phyloP scores from a whole-genome alignment of 2,329 filamentous ascomycete species.

The Talaromyces sp. region DNA sequence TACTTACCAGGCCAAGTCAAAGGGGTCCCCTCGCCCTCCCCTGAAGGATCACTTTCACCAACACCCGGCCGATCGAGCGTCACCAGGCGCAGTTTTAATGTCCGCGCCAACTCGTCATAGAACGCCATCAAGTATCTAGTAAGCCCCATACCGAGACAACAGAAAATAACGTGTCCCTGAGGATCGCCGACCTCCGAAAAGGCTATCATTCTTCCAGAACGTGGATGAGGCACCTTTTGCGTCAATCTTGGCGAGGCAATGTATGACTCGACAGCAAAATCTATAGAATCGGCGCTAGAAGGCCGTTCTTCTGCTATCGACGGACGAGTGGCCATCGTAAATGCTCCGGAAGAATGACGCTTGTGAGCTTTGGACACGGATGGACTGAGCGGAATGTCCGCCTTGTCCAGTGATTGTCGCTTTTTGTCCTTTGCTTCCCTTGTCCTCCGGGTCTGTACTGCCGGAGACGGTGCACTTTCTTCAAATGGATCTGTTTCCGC shows the following conservation, averaged over 20 bases:
- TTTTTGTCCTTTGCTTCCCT: constrained; percentile 38
- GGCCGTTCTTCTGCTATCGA: constrained; percentile 67
- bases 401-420: constrained; percentile 30
- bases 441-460: constrained; percentile 60
- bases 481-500: constrained; percentile 37
- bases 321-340: constrained; percentile 36
- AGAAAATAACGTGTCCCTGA: constrained; percentile 86
- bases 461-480: constrained; percentile 67
- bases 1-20: constrained; percentile 85
- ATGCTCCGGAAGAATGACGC: constrained; percentile 39
- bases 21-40: constrained; percentile 77
- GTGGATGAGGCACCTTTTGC: constrained; percentile 81
- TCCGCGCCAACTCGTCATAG: constrained; percentile 90
- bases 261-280: constrained; percentile 82
- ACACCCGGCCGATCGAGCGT: constrained; percentile 93
- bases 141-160: constrained; percentile 95
- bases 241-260: constrained; percentile 78
- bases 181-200: constrained; percentile 97
- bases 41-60: constrained; percentile 82
- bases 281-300: constrained; percentile 78
- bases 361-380: constrained; percentile 30
- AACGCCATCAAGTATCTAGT: constrained; percentile 96
- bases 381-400: constrained; percentile 29
- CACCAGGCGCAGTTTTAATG: constrained; percentile 82
- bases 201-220: constrained; percentile 82